These are phyloP conservation scores for Verticillium isaacii DNA, from an alignment of 2,329 filamentous ascomycete species.

Conservation along the genomic window DNA sequence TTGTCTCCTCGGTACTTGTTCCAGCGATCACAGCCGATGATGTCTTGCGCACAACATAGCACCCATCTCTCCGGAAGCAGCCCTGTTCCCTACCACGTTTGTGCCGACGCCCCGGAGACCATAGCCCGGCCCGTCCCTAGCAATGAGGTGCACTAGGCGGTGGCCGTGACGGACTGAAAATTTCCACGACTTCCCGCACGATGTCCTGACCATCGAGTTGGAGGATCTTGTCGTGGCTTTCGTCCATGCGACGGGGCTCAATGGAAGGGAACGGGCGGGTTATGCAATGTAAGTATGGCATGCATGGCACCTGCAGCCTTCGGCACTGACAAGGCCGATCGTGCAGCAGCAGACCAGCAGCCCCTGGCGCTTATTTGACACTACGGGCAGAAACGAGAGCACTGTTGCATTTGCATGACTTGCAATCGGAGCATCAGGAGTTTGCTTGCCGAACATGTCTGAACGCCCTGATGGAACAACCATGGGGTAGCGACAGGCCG, in stretches of 20 bases:
- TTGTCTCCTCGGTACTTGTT: neutral
- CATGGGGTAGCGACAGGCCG: neutral
- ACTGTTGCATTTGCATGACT: neutral
- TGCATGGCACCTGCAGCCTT: slow-evolving; percentile 11
- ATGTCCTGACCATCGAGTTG: neutral
- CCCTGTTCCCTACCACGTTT: slow-evolving; percentile 9
- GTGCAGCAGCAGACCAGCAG: neutral
- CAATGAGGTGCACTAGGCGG: slow-evolving; percentile 1
- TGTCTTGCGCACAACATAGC: slow-evolving; percentile 1
- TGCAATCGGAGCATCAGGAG: neutral
- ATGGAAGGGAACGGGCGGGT: neutral
- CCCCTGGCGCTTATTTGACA: neutral
- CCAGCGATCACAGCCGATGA: neutral
- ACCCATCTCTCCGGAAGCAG: neutral
- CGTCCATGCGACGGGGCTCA: neutral
- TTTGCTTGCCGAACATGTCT: neutral
- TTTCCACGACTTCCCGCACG: neutral
- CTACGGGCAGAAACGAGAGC: neutral
- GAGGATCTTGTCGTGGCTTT: neutral
- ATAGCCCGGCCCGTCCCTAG: slow-evolving; percentile 13
- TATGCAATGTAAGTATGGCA: slow-evolving; percentile 11
- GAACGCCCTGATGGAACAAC: neutral
- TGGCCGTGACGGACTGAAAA: neutral
- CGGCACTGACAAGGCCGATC: neutral
- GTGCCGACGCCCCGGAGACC: neutral